Evolutionary conservation across 345 rosid species (phyloP).

Genomic region (Syzygium grande): DNA sequence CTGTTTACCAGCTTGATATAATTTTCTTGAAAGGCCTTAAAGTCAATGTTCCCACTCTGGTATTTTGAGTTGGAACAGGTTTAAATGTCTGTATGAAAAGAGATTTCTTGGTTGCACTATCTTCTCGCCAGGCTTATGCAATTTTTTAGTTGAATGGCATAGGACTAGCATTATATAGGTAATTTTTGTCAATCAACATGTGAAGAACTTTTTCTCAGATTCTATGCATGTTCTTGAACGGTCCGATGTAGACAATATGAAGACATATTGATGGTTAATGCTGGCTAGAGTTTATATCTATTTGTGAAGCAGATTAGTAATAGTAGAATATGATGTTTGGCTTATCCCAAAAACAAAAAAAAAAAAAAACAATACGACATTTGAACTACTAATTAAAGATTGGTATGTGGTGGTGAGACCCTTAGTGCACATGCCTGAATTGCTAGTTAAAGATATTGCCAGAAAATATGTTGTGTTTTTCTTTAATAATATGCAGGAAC

Average conservation of each 20-base stretch:
- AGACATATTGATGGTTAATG: background rate
- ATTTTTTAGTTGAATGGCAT: background rate
- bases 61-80: background rate
- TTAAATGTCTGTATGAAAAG: background rate
- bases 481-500: background rate
- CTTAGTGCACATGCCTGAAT: background rate
- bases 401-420: background rate
- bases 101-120: background rate
- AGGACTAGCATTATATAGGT: background rate
- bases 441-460: background rate
- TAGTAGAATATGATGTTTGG: background rate
- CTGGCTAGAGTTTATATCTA: background rate
- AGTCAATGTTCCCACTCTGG: background rate
- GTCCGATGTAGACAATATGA: background rate
- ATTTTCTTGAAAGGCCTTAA: background rate
- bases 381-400: background rate
- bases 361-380: background rate
- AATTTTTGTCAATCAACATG: background rate
- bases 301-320: background rate
- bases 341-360: background rate
- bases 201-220: background rate
- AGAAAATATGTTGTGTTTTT: background rate
- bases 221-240: background rate
- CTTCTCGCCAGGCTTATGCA: background rate
- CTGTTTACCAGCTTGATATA: background rate